A percentile compares a stretch with the other conserved stretches of the same genome.
These are phyloP conservation scores for Globisporangium ultimum DNA, from an alignment of 352 stramenopile genomes.

Conservation along the genomic window DNA sequence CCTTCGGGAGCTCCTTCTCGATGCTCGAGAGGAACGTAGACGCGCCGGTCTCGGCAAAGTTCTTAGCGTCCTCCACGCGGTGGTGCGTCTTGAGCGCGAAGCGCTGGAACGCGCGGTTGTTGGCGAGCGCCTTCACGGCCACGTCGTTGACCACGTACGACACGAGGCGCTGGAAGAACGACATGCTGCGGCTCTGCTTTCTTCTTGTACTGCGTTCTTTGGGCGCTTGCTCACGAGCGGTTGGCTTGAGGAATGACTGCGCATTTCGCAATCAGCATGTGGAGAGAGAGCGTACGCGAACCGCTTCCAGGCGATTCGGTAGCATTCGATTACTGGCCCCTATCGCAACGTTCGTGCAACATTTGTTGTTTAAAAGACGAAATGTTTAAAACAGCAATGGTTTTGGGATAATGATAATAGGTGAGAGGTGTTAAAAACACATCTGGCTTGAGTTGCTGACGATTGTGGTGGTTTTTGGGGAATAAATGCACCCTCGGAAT, in stretches of 20 bases:
- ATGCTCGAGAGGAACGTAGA: constrained; percentile 45
- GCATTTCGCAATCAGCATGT: not conserved
- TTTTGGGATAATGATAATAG: not conserved
- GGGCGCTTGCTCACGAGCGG: not conserved
- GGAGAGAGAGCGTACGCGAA: not conserved
- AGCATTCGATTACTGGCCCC: not conserved
- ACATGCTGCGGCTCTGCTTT: constrained; percentile 29
- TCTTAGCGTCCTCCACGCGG: constrained; percentile 80
- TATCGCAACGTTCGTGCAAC: no score
- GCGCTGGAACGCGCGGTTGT: constrained; percentile 79
- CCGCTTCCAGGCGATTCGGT: not conserved
- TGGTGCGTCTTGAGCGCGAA: constrained; percentile 86
- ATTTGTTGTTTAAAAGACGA: no score
- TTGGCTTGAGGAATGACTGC: not conserved
- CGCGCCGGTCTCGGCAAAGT: constrained; percentile 46
- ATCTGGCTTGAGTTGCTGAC: no score
- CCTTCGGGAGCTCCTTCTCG: constrained; percentile 61
- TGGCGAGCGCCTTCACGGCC: constrained; percentile 77
- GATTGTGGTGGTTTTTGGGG: no score
- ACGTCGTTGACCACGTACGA: constrained; percentile 85
- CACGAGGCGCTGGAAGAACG: constrained; percentile 80
- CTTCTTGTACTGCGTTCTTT: no score
- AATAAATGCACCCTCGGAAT: no score
- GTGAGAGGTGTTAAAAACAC: no score
- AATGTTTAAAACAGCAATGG: not conserved